These are phyloP conservation scores for Ophiostoma himal-ulmi DNA, from an alignment of 2,329 filamentous ascomycete species.

Conservation along the genomic window DNA sequence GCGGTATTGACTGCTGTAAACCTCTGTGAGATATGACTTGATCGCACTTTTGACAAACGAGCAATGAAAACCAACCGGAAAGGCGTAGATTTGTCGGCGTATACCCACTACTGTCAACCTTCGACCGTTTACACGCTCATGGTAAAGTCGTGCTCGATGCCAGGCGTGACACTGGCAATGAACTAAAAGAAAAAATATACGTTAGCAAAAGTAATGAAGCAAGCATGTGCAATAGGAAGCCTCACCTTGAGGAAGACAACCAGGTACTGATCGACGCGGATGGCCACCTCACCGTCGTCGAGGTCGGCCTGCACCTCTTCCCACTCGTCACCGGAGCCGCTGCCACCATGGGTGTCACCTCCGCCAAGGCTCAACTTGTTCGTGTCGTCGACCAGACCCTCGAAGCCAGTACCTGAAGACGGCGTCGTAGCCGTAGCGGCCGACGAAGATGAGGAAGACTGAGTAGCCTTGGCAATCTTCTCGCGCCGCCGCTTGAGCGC, in stretches of 20 bases:
- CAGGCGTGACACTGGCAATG: constrained; percentile 24
- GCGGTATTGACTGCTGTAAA: background rate
- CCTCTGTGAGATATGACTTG: background rate
- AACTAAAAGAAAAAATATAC: background rate
- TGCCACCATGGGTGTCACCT: constrained; percentile 32
- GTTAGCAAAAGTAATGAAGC: constrained; percentile 3
- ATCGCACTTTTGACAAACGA: background rate
- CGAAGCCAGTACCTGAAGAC: constrained; percentile 37
- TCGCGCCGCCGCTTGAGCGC: constrained; percentile 83
- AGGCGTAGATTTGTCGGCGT: background rate
- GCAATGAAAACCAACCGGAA: background rate
- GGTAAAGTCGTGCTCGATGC: constrained; percentile 24
- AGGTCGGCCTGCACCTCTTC: constrained; percentile 58
- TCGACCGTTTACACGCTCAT: constrained; percentile 20
- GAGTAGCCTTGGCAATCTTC: constrained; percentile 60
- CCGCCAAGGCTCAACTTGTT: constrained; percentile 16
- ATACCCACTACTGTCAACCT: background rate
- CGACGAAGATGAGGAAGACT: constrained; percentile 35
- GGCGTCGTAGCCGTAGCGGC: constrained; percentile 27
- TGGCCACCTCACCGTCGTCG: constrained; percentile 68
- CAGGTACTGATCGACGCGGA: constrained; percentile 81
- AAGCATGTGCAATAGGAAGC: background rate
- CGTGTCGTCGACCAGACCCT: constrained; percentile 23
- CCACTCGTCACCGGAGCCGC: constrained; percentile 54
- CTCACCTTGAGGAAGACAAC: constrained; percentile 79